Evolutionary conservation across 139 green algal genomes (phyloP).

Genomic region (Chloropicon primus): DNA sequence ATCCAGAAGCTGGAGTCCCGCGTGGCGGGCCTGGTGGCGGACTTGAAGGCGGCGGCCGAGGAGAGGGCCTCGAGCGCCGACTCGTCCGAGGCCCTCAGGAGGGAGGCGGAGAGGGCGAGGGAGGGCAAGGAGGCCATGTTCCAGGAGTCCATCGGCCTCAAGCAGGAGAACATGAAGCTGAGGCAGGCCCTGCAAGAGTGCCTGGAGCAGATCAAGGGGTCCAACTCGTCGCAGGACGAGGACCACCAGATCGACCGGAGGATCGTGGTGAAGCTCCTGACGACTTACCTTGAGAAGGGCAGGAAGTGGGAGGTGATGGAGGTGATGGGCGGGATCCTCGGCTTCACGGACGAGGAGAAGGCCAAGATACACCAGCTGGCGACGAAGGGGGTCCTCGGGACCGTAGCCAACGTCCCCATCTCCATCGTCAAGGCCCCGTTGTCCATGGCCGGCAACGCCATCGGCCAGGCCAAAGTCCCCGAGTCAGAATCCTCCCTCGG

Average conservation of each 20-base stretch:
- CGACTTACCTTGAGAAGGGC: constrained; percentile 45
- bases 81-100: too few relatives aligned
- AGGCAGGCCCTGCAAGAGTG: constrained; percentile 13
- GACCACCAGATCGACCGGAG: constrained; percentile 36
- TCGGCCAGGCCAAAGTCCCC: not conserved
- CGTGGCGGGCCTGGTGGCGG: constrained; percentile 6
- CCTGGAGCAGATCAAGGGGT: constrained; percentile 15
- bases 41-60: not conserved
- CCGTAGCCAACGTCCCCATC: not conserved
- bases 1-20: not conserved
- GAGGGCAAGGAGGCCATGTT: not conserved
- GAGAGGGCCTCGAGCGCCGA: not conserved
- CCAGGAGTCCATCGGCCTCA: not conserved
- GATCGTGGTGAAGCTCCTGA: constrained; percentile 45
- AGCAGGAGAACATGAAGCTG: constrained; percentile 42
- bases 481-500: not conserved
- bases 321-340: constrained; percentile 31
- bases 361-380: constrained; percentile 2
- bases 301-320: constrained; percentile 20
- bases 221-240: constrained; percentile 10
- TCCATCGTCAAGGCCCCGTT: too few relatives aligned
- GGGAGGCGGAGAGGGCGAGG: not conserved
- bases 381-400: not conserved
- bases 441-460: not conserved
- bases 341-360: constrained; percentile 35